phyloP scores from a whole-genome alignment of 1,139 yeast genomes.

The Petasospora fabianii region DNA sequence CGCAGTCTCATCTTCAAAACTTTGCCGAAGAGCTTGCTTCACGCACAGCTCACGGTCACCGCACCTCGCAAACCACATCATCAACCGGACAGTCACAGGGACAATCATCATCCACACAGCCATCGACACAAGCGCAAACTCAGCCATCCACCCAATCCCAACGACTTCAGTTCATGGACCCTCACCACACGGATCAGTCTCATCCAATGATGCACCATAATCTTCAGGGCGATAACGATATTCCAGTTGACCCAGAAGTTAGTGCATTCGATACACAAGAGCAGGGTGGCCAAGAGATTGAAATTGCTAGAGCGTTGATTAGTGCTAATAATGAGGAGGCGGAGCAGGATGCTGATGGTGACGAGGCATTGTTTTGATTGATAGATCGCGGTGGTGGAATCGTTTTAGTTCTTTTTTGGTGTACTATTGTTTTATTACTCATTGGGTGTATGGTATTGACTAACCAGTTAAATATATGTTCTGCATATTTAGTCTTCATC shows the following conservation, averaged over 20 bases:
- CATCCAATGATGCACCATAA: slow-evolving; percentile 1
- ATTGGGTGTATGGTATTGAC: no score
- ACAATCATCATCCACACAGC: no score
- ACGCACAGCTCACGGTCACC: no score
- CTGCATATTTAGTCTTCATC: no score
- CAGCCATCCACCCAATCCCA: no score
- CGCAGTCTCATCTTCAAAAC: no score
- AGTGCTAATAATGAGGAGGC: slow-evolving; percentile 49
- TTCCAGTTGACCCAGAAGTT: slow-evolving; percentile 60
- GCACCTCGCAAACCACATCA: no score
- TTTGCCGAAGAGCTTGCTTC: no score
- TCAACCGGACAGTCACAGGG: no score
- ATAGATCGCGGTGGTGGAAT: background rate
- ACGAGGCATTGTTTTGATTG: slow-evolving; percentile 15
- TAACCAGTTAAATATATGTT: no score
- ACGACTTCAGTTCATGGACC: background rate
- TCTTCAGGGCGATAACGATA: slow-evolving; percentile 26
- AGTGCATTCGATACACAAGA: slow-evolving; percentile 47
- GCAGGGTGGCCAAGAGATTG: slow-evolving; percentile 47
- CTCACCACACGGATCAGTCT: slow-evolving; percentile 1
- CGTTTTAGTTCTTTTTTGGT: background rate
- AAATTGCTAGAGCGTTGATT: slow-evolving; percentile 62
- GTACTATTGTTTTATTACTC: background rate
- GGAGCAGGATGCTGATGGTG: slow-evolving; percentile 16
- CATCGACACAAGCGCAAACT: no score